Base-by-base conservation (phyloP, 495 filamentous ascomycete species). In the Penicillium simplicissimum region DNA sequence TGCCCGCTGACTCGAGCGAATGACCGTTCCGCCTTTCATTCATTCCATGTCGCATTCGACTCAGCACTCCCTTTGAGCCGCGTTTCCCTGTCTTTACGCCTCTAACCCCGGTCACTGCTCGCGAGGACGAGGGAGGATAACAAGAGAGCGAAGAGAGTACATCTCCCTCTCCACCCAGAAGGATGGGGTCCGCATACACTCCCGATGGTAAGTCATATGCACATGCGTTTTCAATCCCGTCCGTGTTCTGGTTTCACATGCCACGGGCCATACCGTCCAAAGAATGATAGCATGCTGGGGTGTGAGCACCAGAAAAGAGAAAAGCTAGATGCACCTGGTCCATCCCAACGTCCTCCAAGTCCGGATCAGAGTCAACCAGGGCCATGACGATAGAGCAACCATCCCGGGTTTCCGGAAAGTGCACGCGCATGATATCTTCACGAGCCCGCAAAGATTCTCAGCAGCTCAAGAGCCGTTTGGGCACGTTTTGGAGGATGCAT, bases 181-280 rank as follows among this genome's bases (percentile, higher is more conserved):
- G 62, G 65, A 79, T 79, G 76, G 75, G 75, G 67, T 67, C 76
- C 55, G 66, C 71, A 63, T 73, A 71, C 58, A 73, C 74, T 62
- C 67, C 68, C 48, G 76, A 79, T 76, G 76, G 76, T 79, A 62
- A 79, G 76, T 79, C 53, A 55, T 52, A 57, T 37, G 42, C 56
- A 61, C 64, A 61, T 63, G 57, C 52, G 65, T 62, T 58, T 59
- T 33, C 51, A 34, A 37, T 28, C 51, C 33, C 33, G 33, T 49
- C 52, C 15, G 51, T 37, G 51, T 28, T 53, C 42, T 52, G 35
- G 54, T 72, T 74, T 64, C 65, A 67, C 58, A 64, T 71, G 59
- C 56, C 62, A 61, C 53, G 57, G 57, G 34, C 52, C 14, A 25
- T 35, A 19, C 38, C 37, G 37, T 45, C 51, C 47, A 21, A 23